These are phyloP conservation scores for Rhododendron molle DNA, from an alignment of 148 eudicot genomes.

Conservation along the genomic window DNA sequence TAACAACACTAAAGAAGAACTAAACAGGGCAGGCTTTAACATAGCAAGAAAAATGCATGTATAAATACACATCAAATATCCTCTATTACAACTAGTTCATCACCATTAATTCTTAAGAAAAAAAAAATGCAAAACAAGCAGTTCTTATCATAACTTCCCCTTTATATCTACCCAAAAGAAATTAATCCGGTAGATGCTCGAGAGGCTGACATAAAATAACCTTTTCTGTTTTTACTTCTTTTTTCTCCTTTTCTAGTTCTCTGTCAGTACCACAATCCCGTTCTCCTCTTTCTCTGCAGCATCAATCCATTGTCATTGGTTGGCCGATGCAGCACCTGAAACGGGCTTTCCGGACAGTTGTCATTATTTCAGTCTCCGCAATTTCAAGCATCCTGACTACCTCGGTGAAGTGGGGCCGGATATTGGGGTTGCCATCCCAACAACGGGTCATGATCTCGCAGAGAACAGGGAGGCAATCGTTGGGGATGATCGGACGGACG, in stretches of 20 bases:
- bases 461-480: slow-evolving; percentile 73
- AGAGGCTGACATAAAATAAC: slow-evolving; percentile 30
- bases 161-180: slow-evolving; percentile 30
- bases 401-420: slow-evolving; percentile 72
- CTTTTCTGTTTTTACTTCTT: slow-evolving; percentile 12
- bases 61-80: slow-evolving; percentile 37
- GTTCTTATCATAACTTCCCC: slow-evolving; percentile 22
- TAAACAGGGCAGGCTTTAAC: neutral
- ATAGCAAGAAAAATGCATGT: slow-evolving; percentile 10
- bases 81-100: slow-evolving; percentile 31
- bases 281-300: slow-evolving; percentile 5
- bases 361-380: slow-evolving; percentile 82
- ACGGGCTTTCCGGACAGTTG: slow-evolving; percentile 82
- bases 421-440: slow-evolving; percentile 85
- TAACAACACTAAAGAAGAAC: neutral
- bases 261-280: slow-evolving; percentile 8
- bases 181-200: slow-evolving; percentile 41
- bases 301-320: slow-evolving; percentile 79
- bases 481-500: slow-evolving; percentile 73
- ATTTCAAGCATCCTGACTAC: slow-evolving; percentile 83
- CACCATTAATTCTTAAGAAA: slow-evolving; percentile 21
- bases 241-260: slow-evolving; percentile 10
- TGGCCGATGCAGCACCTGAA: slow-evolving; percentile 94
- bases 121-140: slow-evolving; percentile 19
- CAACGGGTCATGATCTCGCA: slow-evolving; percentile 84